Conservation (phyloP, 805 yeast genomes). For the Candida golubevii region DNA sequence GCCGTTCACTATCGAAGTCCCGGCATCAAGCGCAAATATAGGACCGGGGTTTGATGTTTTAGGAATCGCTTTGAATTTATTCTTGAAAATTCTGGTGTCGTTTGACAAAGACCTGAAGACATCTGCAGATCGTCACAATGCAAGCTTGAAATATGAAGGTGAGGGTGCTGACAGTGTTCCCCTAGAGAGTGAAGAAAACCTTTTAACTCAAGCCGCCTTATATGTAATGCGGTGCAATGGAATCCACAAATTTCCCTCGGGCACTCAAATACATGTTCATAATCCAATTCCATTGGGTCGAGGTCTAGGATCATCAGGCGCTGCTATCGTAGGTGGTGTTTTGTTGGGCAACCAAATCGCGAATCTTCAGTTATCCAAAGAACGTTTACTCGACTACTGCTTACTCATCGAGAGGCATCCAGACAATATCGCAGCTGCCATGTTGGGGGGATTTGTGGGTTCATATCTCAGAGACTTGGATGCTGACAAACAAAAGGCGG, state of each 20-base stretch:
- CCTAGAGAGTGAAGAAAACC: slow-evolving; percentile 66
- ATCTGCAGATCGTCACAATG: slow-evolving; percentile 60
- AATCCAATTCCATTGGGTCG: slow-evolving; percentile 97
- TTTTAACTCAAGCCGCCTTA: slow-evolving; percentile 89
- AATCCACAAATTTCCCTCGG: slow-evolving; percentile 70
- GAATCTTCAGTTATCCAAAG: slow-evolving; percentile 63
- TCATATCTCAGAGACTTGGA: slow-evolving; percentile 81
- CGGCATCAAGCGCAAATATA: slow-evolving; percentile 96
- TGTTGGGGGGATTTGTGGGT: slow-evolving; percentile 99
- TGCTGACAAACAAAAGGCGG: slow-evolving; percentile 64
- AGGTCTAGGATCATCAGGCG: slow-evolving; percentile 96
- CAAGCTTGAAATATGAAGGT: slow-evolving; percentile 64
- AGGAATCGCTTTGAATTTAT: slow-evolving; percentile 83
- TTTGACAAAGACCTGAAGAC: slow-evolving; percentile 52
- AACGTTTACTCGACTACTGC: slow-evolving; percentile 88
- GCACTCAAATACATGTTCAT: slow-evolving; percentile 72
- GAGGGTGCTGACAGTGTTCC: slow-evolving; percentile 86
- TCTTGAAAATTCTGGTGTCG: slow-evolving; percentile 62
- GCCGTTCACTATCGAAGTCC: slow-evolving; percentile 66
- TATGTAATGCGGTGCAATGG: slow-evolving; percentile 86
- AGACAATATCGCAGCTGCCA: slow-evolving; percentile 96
- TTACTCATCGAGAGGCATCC: slow-evolving; percentile 98
- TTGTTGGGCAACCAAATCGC: slow-evolving; percentile 85
- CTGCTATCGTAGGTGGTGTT: slow-evolving; percentile 97
- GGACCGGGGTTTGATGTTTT: slow-evolving; percentile 98